A percentile compares a stretch with the other conserved stretches of the same genome.
Conservation (phyloP, 441 rosid species). For the Euphorbia schlechtendalii region DNA sequence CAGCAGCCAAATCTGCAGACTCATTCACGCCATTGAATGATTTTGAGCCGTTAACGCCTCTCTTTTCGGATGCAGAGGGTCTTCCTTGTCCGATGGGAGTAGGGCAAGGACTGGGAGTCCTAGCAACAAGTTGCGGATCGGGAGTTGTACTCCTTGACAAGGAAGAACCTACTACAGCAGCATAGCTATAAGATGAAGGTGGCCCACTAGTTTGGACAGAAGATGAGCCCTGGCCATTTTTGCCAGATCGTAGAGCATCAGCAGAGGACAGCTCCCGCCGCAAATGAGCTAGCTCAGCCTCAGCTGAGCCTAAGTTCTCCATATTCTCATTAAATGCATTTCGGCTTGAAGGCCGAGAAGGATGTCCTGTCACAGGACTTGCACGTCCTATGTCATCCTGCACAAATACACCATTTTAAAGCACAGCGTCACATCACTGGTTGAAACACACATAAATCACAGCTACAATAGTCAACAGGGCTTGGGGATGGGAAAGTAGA, state of each 20-base stretch:
- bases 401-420: constrained; percentile 15
- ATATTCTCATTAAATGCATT: constrained; percentile 65
- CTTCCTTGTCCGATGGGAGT: constrained; percentile 85
- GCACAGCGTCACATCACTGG: background rate
- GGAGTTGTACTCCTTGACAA: constrained; percentile 82
- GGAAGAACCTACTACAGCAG: constrained; percentile 73
- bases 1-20: constrained; percentile 48
- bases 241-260: constrained; percentile 32
- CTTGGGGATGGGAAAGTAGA: background rate
- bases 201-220: constrained; percentile 38
- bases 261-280: constrained; percentile 34
- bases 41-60: constrained; percentile 40
- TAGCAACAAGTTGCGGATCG: constrained; percentile 71
- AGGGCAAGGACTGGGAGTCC: constrained; percentile 82
- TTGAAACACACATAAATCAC: background rate
- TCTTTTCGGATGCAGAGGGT: constrained; percentile 50
- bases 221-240: constrained; percentile 37
- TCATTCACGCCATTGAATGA: constrained; percentile 48
- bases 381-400: constrained; percentile 68
- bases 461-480: background rate
- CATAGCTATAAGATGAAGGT: constrained; percentile 61
- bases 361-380: constrained; percentile 36
- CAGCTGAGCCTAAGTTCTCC: constrained; percentile 35
- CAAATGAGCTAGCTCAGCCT: constrained; percentile 51
- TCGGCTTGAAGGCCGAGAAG: constrained; percentile 87